A percentile compares a stretch with the other conserved stretches of the same genome.
phyloP scores from a whole-genome alignment of 2,329 filamentous ascomycete genomes.

The Colletotrichum chrysophilum region DNA sequence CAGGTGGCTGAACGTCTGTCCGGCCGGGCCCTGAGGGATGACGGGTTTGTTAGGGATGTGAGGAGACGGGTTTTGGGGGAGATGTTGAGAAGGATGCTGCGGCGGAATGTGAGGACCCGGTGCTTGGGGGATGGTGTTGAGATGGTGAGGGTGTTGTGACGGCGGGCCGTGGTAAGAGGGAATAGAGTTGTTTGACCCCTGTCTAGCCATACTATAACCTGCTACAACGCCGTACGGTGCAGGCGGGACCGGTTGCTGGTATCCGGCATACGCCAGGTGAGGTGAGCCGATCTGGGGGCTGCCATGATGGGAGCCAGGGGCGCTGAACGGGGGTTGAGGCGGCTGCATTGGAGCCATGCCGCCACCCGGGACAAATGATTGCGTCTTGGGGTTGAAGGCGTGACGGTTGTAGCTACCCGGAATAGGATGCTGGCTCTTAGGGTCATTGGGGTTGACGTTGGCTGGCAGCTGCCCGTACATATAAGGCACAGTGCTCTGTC shows the following conservation, averaged over 20 bases:
- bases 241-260: conserved; percentile 51
- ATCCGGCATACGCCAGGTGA: conserved; percentile 54
- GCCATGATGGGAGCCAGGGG: conserved; percentile 53
- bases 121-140: conserved; percentile 38
- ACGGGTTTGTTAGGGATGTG: conserved; percentile 53
- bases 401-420: conserved; percentile 85
- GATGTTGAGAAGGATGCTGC: conserved; percentile 43
- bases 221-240: conserved; percentile 48
- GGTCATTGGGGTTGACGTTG: conserved; percentile 72
- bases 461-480: conserved; percentile 79
- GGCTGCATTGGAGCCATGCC: conserved; percentile 53
- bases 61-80: conserved; percentile 45
- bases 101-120: conserved; percentile 38
- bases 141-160: conserved; percentile 41
- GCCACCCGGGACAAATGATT: conserved; percentile 79
- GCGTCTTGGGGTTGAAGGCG: conserved; percentile 92
- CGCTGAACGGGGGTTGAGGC: conserved; percentile 52
- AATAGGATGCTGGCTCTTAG: conserved; percentile 80
- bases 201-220: conserved; percentile 61
- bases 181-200: conserved; percentile 60
- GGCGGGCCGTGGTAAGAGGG: conserved; percentile 52
- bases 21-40: conserved; percentile 44
- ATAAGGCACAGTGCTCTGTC: conserved; percentile 60
- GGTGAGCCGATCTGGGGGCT: conserved; percentile 59
- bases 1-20: conserved; percentile 56